Conservation (phyloP, 768 basidiomycete genomes). For the Mycena epipterygia region DNA sequence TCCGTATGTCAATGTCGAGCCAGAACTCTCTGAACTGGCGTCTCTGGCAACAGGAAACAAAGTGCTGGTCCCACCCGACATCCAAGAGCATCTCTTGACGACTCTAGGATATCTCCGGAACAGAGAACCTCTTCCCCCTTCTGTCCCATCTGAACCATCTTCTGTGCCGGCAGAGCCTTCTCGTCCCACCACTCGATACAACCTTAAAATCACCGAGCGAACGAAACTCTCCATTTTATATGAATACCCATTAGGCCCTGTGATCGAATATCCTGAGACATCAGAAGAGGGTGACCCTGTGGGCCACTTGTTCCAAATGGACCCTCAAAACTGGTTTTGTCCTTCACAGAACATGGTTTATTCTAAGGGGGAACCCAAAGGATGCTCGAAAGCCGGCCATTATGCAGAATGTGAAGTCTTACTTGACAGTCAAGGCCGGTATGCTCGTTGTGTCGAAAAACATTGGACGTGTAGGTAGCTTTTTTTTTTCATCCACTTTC, state of each 20-base stretch:
- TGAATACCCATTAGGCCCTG: not conserved
- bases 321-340: not conserved
- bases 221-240: not conserved
- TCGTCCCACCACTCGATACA: too few species aligned
- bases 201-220: not conserved
- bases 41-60: too few species aligned
- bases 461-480: too few species aligned
- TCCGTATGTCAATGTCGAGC: too few species aligned
- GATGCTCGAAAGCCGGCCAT: not conserved
- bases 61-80: too few species aligned
- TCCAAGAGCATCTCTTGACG: too few species aligned
- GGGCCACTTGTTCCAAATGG: not conserved
- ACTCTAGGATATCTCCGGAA: too few species aligned
- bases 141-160: too few species aligned
- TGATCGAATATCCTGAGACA: constrained; percentile 5
- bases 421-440: not conserved
- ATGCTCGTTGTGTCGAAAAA: not conserved
- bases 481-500: not conserved
- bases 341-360: not conserved
- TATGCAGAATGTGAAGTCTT: not conserved
- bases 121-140: too few species aligned
- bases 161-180: too few species aligned
- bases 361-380: not conserved
- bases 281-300: not conserved
- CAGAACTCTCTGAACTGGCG: too few species aligned